Conservation (phyloP, 345 rosid species). For the Sapria himalayana region DNA sequence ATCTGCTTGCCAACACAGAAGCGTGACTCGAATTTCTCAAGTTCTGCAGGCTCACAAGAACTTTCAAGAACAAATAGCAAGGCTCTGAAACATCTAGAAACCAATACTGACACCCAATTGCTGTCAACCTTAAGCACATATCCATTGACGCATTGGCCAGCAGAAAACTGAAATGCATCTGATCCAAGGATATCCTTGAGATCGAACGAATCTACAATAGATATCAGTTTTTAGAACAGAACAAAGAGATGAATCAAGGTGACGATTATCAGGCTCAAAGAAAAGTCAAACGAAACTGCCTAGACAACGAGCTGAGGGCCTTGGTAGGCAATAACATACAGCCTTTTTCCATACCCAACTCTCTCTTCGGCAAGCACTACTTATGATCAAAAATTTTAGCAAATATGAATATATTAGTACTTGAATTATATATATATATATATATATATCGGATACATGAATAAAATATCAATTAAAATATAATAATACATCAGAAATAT, state of each 20-base stretch:
- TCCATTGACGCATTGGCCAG: constrained; percentile 42
- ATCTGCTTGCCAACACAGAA: constrained; percentile 48
- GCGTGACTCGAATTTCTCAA: constrained; percentile 38
- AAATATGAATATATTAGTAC: too few species aligned
- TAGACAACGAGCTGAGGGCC: too few species aligned
- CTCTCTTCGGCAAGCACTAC: too few species aligned
- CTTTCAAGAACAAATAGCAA: constrained; percentile 58
- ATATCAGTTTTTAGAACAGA: constrained; percentile 5
- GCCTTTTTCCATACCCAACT: too few species aligned
- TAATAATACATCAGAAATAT: too few species aligned
- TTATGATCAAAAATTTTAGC: too few species aligned
- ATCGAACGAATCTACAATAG: constrained; percentile 23
- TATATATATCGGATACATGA: too few species aligned
- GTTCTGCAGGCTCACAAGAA: constrained; percentile 49
- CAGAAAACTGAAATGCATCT: constrained; percentile 28
- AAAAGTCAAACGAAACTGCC: too few species aligned
- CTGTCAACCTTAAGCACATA: constrained; percentile 68
- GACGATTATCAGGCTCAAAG: too few species aligned
- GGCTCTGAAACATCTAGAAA: constrained; percentile 58
- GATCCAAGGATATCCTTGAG: constrained; percentile 10
- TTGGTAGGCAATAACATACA: too few species aligned
- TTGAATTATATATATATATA: too few species aligned
- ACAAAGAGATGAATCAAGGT: background rate
- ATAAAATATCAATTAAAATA: too few species aligned
- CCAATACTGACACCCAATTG: constrained; percentile 72